phyloP scores from a whole-genome alignment of 495 filamentous ascomycete species.

The Friedmanniomyces endolithicus region DNA sequence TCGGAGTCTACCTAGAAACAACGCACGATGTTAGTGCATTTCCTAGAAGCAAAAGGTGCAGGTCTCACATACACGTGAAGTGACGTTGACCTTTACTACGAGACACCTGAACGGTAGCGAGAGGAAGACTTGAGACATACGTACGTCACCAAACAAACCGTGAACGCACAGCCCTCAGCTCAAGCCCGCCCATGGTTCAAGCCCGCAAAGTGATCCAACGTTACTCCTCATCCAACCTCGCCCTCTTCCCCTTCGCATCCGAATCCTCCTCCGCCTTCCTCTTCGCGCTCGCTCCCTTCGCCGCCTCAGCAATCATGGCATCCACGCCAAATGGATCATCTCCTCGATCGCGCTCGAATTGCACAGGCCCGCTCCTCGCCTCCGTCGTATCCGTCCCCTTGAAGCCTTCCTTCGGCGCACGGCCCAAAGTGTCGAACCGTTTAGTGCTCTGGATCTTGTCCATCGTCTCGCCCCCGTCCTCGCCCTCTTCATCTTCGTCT shows the following conservation, averaged over 20 bases:
- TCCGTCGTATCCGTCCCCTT: conserved; percentile 81
- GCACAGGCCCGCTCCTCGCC: conserved; percentile 86
- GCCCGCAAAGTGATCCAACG: no score
- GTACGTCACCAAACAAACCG: background rate
- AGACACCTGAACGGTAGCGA: background rate
- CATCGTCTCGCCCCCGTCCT: conserved; percentile 68
- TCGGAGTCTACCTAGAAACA: no score
- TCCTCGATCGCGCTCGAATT: conserved; percentile 82
- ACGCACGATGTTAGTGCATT: no score
- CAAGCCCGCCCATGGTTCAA: no score
- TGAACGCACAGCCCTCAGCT: background rate
- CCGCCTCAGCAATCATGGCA: conserved; percentile 77
- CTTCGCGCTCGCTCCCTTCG: conserved; percentile 38
- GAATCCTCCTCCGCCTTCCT: conserved; percentile 79
- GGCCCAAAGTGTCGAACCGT: conserved; percentile 78
- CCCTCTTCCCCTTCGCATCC: conserved; percentile 58
- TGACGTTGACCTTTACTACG: background rate
- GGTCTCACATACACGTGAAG: background rate
- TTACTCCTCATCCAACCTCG: conserved; percentile 63
- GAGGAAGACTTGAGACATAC: background rate
- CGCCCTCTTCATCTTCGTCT: conserved; percentile 57
- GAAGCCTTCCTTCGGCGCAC: conserved; percentile 65
- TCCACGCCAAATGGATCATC: conserved; percentile 78
- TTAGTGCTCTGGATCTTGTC: conserved; percentile 71
- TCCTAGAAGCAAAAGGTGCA: background rate